These are phyloP conservation scores for Penicillium pancosmium DNA, from an alignment of 495 filamentous ascomycete species.

Conservation along the genomic window DNA sequence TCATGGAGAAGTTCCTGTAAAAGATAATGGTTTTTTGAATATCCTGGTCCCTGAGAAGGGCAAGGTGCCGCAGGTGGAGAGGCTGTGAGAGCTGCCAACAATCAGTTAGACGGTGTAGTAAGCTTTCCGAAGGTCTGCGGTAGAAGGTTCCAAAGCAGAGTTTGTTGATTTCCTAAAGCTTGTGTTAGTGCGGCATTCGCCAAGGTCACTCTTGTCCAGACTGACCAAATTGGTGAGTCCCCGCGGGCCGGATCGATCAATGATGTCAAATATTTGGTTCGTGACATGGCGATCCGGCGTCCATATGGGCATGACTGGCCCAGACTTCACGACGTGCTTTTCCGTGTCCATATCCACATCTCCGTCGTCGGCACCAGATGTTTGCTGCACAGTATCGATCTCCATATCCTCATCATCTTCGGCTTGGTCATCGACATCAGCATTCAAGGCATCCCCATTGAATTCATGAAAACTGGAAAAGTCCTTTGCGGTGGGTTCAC, in stretches of 20 bases:
- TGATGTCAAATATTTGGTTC: slow-evolving; percentile 57
- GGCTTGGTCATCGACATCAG: slow-evolving; percentile 42
- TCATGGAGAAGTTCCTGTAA: slow-evolving; percentile 61
- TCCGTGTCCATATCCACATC: slow-evolving; percentile 28
- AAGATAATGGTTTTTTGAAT: slow-evolving; percentile 54
- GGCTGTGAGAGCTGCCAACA: slow-evolving; percentile 66
- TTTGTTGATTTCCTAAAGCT: slow-evolving; percentile 49
- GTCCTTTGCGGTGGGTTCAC: slow-evolving; percentile 71
- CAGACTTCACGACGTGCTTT: slow-evolving; percentile 35
- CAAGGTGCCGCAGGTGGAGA: slow-evolving; percentile 61
- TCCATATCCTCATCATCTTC: slow-evolving; percentile 46
- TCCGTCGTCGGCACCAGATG: slow-evolving; percentile 21
- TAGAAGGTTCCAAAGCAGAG: slow-evolving; percentile 56
- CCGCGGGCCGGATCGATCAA: slow-evolving; percentile 50
- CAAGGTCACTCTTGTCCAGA: background rate
- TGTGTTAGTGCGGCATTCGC: slow-evolving; percentile 8
- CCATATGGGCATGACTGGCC: slow-evolving; percentile 55
- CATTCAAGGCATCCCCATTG: slow-evolving; percentile 27
- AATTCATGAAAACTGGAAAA: slow-evolving; percentile 57
- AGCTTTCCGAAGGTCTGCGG: slow-evolving; percentile 59
- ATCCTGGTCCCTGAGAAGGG: slow-evolving; percentile 62
- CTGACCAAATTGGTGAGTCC: slow-evolving; percentile 58
- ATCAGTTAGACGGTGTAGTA: slow-evolving; percentile 57
- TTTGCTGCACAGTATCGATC: slow-evolving; percentile 24
- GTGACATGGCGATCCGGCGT: slow-evolving; percentile 51